Evolutionary conservation across 1,139 yeast species (phyloP).

Genomic region (Pichia inconspicua): DNA sequence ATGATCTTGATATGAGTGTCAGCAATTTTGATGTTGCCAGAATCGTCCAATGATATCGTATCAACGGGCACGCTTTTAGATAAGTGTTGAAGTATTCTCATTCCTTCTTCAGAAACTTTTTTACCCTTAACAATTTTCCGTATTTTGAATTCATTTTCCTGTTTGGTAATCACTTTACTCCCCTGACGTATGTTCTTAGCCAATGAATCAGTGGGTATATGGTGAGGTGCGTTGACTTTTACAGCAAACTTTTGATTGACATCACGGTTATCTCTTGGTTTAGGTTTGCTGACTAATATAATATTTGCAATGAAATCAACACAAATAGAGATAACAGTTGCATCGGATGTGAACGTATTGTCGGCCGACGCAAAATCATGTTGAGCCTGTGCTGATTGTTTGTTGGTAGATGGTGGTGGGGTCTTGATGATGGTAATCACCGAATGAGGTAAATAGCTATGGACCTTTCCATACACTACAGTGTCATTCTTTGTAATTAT

Average conservation of each 20-base stretch:
- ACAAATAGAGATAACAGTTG: conserved; percentile 47
- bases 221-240: conserved; percentile 17
- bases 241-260: conserved; percentile 19
- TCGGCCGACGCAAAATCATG: neutral
- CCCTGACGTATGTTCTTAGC: conserved; percentile 17
- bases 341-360: conserved; percentile 10
- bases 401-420: neutral
- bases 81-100: conserved; percentile 41
- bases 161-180: conserved; percentile 13
- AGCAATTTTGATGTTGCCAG: conserved; percentile 41
- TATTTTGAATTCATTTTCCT: conserved; percentile 19
- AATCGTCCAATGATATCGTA: conserved; percentile 39
- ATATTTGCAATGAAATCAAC: conserved; percentile 51
- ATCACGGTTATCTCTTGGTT: conserved; percentile 12
- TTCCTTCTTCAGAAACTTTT: conserved; percentile 38
- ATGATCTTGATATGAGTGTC: conserved; percentile 41
- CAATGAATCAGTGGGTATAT: conserved; percentile 15
- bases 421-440: conserved; percentile 7
- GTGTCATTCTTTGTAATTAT: conserved; percentile 55
- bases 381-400: conserved; percentile 13
- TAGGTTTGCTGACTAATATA: conserved; percentile 35
- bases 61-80: conserved; percentile 37
- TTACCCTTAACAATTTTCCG: conserved; percentile 14
- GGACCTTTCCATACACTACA: conserved; percentile 51
- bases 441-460: conserved; percentile 45